Conservation (phyloP, 129 eudicot species). For the Chrysanthemum lavandulifolium region DNA sequence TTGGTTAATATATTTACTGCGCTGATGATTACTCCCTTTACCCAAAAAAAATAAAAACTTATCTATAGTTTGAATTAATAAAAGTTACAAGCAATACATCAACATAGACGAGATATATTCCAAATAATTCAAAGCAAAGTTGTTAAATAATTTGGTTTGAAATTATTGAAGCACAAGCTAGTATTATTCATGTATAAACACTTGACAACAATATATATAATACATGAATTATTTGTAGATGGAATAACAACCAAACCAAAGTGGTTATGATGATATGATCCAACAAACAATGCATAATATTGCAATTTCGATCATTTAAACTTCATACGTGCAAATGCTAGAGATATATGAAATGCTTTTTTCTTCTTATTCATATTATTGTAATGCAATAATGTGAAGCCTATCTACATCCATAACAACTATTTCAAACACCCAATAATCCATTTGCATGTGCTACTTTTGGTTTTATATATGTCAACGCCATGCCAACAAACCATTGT, state of each 20-base stretch:
- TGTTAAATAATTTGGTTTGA: neutral
- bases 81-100: neutral
- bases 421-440: constrained; percentile 22
- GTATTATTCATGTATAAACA: neutral
- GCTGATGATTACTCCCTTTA: too few species aligned
- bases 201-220: neutral
- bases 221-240: neutral
- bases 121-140: neutral
- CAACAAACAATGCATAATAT: constrained; percentile 12
- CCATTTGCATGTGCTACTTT: constrained; percentile 29
- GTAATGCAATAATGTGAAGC: constrained; percentile 14
- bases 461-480: constrained; percentile 31
- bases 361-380: neutral
- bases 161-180: neutral
- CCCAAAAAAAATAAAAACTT: too few species aligned
- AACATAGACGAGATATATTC: neutral
- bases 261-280: neutral
- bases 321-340: constrained; percentile 7
- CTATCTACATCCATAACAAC: constrained; percentile 8
- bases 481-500: constrained; percentile 21
- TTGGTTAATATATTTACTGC: too few species aligned
- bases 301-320: constrained; percentile 11
- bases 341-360: neutral
- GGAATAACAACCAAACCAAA: constrained; percentile 13
- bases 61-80: neutral